Conservation (phyloP, 805 yeast species). For the Ogataea paraovalis region DNA sequence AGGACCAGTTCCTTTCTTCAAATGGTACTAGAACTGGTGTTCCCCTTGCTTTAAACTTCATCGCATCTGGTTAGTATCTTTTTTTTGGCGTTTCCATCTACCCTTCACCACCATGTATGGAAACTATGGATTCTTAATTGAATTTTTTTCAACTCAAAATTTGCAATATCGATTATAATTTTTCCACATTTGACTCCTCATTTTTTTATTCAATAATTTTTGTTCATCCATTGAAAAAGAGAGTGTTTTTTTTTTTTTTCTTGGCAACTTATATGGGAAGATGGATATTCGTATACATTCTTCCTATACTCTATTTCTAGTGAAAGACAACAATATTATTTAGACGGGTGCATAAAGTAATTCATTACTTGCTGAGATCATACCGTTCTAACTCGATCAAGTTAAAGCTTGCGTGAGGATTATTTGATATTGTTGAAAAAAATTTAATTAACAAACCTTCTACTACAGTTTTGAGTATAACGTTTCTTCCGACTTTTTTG, state of each 20-base stretch:
- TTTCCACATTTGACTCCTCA: neutral
- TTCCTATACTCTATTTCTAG: too few species aligned
- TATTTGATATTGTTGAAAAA: slow-evolving; percentile 35
- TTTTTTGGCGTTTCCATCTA: neutral
- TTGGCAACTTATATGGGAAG: too few species aligned
- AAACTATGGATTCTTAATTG: neutral
- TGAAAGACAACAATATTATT: slow-evolving; percentile 29
- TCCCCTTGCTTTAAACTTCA: slow-evolving; percentile 81
- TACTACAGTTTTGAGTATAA: neutral
- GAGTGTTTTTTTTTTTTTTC: too few species aligned
- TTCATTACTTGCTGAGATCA: slow-evolving; percentile 55
- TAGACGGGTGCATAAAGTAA: slow-evolving; percentile 41
- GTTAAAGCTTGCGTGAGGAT: slow-evolving; percentile 82
- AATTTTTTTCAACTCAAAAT: slow-evolving; percentile 5
- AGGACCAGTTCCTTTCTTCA: slow-evolving; percentile 48
- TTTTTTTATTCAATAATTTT: neutral
- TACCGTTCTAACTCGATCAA: slow-evolving; percentile 80
- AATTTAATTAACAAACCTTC: neutral
- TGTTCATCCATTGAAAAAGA: neutral
- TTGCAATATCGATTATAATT: slow-evolving; percentile 13
- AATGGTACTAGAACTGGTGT: slow-evolving; percentile 77
- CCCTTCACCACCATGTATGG: too few species aligned
- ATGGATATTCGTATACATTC: too few species aligned
- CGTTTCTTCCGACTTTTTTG: neutral
- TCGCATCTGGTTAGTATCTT: slow-evolving; percentile 76